Base-by-base conservation (phyloP, 1,284 basidiomycete species). In the Macrocybe sp. region DNA sequence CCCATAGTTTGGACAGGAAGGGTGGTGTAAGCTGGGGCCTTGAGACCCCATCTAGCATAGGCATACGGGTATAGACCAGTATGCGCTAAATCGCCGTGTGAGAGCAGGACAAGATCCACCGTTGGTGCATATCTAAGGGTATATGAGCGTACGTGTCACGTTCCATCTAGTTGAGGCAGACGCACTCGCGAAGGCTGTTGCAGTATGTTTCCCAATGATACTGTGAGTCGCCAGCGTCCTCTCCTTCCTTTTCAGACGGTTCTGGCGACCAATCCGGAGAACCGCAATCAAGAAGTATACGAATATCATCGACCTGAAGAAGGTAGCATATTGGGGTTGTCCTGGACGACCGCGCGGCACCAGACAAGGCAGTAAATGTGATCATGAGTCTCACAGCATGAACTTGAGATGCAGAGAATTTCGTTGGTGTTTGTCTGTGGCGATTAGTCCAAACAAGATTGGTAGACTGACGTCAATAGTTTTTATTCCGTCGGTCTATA, bases 1-100 rank as follows among this genome's bases (percentile, higher is more conserved):
- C 91, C 96, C 89, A 96, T 97, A 48, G 95, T 93, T 56, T 97
- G 92, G 0, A 97, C 93, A 16, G 97, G 96, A 41, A 99, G 79
- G 0, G 96, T 97, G 0, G 92, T 89, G 65, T 98, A 99, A n/a
- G 93, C 85, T 7, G 93, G 93, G 37, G 94, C 95, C 45, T 80
- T 86, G 36, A 99, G 76, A 12, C 87, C 89, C 83, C 93, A 94
- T 59, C 83, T 78, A 4, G 94, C 79, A 58, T 91, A 79, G 1
- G 95, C 94, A 64, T 92, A 97, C 5, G 95, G 83, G 63, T 92
- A 97, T 12, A 99, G 73, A 6, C 95, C 96, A 12, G 90, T 78
- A 61, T 97, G 93, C 2, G 81, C 74, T 7, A 97, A 76, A 53
- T 96, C 92, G 1, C 95, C 94, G 71, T 99, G 95, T 0, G 95